phyloP scores from a whole-genome alignment of 1,284 basidiomycete genomes.

The Ceratobasidium sp. region DNA sequence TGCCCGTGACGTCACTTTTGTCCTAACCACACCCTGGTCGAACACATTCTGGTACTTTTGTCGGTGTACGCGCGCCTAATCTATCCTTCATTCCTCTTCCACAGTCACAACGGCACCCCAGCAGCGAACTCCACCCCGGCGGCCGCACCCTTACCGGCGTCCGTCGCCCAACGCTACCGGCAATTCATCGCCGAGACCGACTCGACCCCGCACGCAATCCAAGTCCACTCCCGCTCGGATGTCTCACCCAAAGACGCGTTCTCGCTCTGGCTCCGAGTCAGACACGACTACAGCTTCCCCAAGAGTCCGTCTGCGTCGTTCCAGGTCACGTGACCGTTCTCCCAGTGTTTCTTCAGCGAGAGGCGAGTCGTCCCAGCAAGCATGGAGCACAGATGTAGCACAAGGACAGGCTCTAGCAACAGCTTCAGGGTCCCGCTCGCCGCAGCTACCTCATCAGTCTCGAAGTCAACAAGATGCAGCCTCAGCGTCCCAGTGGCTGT shows the following conservation, averaged over 20 bases:
- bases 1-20: conserved; percentile 15
- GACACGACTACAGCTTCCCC: conserved; percentile 27
- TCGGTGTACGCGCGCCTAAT: conserved; percentile 25
- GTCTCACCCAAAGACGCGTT: conserved; percentile 17
- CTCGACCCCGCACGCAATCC: background rate
- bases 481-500: background rate
- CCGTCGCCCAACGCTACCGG: conserved; percentile 16
- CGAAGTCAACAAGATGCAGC: background rate
- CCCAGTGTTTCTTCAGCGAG: background rate
- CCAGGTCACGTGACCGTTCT: conserved; percentile 36
- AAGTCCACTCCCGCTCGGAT: background rate
- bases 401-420: background rate
- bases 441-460: background rate
- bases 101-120: conserved; percentile 37
- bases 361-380: conserved; percentile 9
- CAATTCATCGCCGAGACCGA: conserved; percentile 26
- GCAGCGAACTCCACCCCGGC: conserved; percentile 4
- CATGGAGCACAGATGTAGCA: background rate
- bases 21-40: background rate
- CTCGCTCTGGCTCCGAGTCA: conserved; percentile 27
- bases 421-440: conserved; percentile 5
- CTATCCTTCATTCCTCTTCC: conserved; percentile 27
- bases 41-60: background rate
- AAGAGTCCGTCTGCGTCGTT: conserved; percentile 32
- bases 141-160: conserved; percentile 24